Conservation (phyloP, 2,329 filamentous ascomycete species). For the Pseudocercospora crystallina region DNA sequence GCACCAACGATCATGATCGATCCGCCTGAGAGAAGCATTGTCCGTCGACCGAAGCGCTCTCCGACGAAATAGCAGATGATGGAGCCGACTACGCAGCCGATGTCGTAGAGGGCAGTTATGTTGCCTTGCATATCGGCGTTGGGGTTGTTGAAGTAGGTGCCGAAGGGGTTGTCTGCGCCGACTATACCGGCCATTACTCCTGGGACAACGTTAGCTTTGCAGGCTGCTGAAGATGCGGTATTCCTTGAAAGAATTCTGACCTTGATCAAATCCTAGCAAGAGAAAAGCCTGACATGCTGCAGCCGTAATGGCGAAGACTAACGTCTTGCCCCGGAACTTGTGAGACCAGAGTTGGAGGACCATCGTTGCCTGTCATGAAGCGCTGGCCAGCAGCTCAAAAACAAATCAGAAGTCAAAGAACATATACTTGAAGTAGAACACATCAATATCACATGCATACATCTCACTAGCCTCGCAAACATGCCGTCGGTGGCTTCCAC, state of each 20-base stretch:
- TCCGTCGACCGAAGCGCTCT: no score
- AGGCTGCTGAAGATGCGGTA: no score
- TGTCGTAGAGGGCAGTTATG: background rate
- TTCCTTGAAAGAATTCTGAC: background rate
- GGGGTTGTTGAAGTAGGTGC: conserved; percentile 5
- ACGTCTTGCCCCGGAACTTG: conserved; percentile 4
- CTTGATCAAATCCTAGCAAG: conserved; percentile 3
- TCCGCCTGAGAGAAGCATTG: no score
- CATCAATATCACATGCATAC: no score
- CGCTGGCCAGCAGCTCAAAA: no score
- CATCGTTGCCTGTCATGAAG: no score
- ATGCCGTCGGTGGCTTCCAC: no score
- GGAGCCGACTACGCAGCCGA: background rate
- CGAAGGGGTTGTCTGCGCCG: conserved; percentile 3
- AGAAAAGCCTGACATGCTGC: conserved; percentile 9
- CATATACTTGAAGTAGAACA: no score
- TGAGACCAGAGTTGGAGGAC: conserved; percentile 5
- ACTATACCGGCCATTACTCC: conserved; percentile 14
- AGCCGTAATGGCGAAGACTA: conserved; percentile 1
- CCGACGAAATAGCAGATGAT: no score
- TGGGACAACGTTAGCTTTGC: background rate
- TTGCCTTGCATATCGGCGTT: background rate
- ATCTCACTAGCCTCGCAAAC: no score
- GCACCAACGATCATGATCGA: no score
- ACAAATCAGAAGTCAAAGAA: no score